phyloP scores from a whole-genome alignment of 1,139 yeast genomes.

The Zygosaccharomyces sapae region DNA sequence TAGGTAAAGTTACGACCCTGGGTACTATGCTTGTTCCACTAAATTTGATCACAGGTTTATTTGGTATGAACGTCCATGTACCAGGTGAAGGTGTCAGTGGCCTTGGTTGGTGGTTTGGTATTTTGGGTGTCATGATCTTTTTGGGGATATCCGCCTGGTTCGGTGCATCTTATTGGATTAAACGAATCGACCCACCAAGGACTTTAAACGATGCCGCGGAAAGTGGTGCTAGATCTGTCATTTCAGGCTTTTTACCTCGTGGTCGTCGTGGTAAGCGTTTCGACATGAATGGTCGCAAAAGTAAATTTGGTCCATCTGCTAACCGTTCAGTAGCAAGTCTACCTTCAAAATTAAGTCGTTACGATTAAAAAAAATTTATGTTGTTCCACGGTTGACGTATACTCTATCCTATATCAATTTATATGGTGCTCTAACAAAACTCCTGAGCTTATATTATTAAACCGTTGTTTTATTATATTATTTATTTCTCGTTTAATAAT shows the following conservation, averaged over 20 bases:
- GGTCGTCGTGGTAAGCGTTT: slow-evolving; percentile 5
- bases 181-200: slow-evolving; percentile 35
- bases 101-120: slow-evolving; percentile 64
- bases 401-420: no score
- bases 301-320: slow-evolving; percentile 16
- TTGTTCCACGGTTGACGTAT: no score
- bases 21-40: slow-evolving; percentile 91
- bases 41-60: slow-evolving; percentile 84
- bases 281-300: background rate
- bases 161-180: slow-evolving; percentile 42
- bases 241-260: slow-evolving; percentile 32
- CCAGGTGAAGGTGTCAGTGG: slow-evolving; percentile 57
- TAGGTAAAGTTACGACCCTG: slow-evolving; percentile 81
- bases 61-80: slow-evolving; percentile 91
- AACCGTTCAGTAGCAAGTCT: slow-evolving; percentile 28
- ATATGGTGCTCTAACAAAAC: no score
- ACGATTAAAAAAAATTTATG: slow-evolving; percentile 15
- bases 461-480: no score
- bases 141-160: slow-evolving; percentile 38
- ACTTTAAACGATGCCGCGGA: slow-evolving; percentile 34
- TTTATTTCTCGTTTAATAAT: no score
- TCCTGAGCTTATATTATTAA: no score
- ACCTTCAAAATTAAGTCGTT: slow-evolving; percentile 31
- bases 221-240: slow-evolving; percentile 37
- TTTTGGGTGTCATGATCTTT: slow-evolving; percentile 50